Base-by-base conservation (phyloP, 306 rosid species). In the Macrotyloma uniflorum region DNA sequence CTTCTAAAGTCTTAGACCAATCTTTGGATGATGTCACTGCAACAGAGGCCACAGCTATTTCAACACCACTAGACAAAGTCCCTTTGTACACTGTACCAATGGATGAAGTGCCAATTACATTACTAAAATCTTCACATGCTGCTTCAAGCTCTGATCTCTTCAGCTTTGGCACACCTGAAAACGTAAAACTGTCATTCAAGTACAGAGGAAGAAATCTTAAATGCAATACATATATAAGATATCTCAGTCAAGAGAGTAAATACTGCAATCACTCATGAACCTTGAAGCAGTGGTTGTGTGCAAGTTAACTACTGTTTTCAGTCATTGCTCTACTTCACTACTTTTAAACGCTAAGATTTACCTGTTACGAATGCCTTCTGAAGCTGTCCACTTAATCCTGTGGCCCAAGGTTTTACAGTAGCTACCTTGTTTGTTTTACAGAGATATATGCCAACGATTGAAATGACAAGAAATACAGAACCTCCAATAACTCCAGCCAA, bases 51-150 rank as follows among this genome's bases (percentile, higher is more conserved):
- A 95, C 98, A 5, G 98, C 96, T 79, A 95, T 95, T 87, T 95
- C 99, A 0, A 95, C 98, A 67, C 99, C 99, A 38, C 83, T 93
- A 43, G 99, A 95, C 79, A 95, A 85, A 63, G 99, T 95, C 85
- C 99, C 99, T 87, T 95, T 95, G 86, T 89, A 93, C 78, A 91
- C 85, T 43, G 92, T 89, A 33, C 97, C 97, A 36, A 88, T 78
- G n/a, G 96, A 83, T 69, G 94, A 89, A 78, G 88, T 79, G 51
- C 93, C 93, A 55, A 95, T 84, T 15, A 95, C 96, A 71, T 95
- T 95, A 81, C 99, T 95, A 79, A 95, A 95, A 91, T 92, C 99
- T 83, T 95, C 99, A 70, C 99, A 95, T 32, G 99, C 97, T 75
- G 86, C 88, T 86, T 80, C 91, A 76, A 95, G 89, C 86, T 95